Evolutionary conservation across 306 rosid species (phyloP).

Genomic region (Citrullus mucosospermus): DNA sequence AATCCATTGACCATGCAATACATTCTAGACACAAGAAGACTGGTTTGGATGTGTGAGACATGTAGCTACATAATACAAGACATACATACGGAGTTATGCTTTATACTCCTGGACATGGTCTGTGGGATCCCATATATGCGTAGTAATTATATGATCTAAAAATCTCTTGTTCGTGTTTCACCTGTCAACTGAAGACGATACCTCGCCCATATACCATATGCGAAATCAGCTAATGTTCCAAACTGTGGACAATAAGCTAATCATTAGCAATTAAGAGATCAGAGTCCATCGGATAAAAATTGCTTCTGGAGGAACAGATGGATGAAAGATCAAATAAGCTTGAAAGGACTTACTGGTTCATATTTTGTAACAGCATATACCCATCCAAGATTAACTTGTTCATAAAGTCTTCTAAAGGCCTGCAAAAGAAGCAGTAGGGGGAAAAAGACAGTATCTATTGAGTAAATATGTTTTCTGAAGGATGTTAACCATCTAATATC

Average conservation of each 20-base stretch:
- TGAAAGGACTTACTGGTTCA: conserved; percentile 45
- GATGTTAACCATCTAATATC: not conserved
- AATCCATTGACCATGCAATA: not conserved
- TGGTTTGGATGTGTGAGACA: not conserved
- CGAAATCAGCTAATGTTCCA: conserved; percentile 48
- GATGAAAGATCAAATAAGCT: conserved; percentile 9
- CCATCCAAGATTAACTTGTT: conserved; percentile 87
- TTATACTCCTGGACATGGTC: not conserved
- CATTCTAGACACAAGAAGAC: not conserved
- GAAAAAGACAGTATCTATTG: not conserved
- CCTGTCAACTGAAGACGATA: conserved; percentile 86
- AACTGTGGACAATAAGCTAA: conserved; percentile 30
- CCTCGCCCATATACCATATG: conserved; percentile 75
- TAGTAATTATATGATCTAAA: not conserved
- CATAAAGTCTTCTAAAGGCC: conserved; percentile 84
- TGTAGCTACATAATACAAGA: not conserved
- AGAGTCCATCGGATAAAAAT: not conserved
- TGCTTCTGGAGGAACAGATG: not conserved
- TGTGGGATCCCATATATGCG: not conserved
- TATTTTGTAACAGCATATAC: conserved; percentile 78
- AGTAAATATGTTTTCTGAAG: not conserved
- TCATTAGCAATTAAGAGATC: conserved; percentile 9
- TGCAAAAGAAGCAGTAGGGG: conserved; percentile 16
- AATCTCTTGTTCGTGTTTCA: conserved; percentile 1
- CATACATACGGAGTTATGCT: not conserved